These are phyloP conservation scores for Lipomyces kockii DNA, from an alignment of 805 yeast genomes.

Conservation along the genomic window DNA sequence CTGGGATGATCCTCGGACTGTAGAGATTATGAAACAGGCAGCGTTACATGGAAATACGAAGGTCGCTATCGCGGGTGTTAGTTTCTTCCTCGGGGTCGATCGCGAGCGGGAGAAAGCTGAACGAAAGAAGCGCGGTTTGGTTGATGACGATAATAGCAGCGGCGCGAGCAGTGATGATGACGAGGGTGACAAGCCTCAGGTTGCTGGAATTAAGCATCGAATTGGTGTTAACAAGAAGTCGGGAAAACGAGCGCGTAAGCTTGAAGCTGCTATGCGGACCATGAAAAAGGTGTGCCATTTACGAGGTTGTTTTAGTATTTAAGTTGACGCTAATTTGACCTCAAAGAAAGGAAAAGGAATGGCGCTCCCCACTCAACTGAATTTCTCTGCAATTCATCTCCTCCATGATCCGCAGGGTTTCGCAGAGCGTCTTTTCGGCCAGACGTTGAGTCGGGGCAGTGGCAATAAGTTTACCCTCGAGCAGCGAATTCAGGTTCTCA, in stretches of 20 bases:
- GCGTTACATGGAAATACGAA: slow-evolving; percentile 85
- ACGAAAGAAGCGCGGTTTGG: slow-evolving; percentile 57
- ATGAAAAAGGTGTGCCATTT: slow-evolving; percentile 54
- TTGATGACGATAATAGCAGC: slow-evolving; percentile 58
- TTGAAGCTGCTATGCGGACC: slow-evolving; percentile 72
- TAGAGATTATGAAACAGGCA: slow-evolving; percentile 97
- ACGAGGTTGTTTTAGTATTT: not conserved
- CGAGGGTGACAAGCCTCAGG: slow-evolving; percentile 12
- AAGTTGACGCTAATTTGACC: not conserved
- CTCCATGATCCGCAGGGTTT: slow-evolving; percentile 97
- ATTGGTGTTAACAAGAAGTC: slow-evolving; percentile 82
- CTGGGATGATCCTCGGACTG: slow-evolving; percentile 97
- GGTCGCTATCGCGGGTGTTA: slow-evolving; percentile 86
- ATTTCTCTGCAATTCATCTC: slow-evolving; percentile 92
- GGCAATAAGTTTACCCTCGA: slow-evolving; percentile 75
- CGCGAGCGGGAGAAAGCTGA: slow-evolving; percentile 85
- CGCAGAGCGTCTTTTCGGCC: slow-evolving; percentile 79
- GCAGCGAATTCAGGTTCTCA: slow-evolving; percentile 87
- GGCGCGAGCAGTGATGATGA: slow-evolving; percentile 48
- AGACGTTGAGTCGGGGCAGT: slow-evolving; percentile 67
- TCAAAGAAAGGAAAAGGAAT: slow-evolving; percentile 50
- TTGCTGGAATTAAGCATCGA: slow-evolving; percentile 65
- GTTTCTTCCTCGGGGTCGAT: slow-evolving; percentile 93
- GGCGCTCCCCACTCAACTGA: slow-evolving; percentile 66
- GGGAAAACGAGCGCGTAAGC: slow-evolving; percentile 75